Percentiles rank a stretch among this genome's conserved stretches.
Evolutionary conservation across 345 rosid species (phyloP).

Genomic region (Heritiera littoralis): DNA sequence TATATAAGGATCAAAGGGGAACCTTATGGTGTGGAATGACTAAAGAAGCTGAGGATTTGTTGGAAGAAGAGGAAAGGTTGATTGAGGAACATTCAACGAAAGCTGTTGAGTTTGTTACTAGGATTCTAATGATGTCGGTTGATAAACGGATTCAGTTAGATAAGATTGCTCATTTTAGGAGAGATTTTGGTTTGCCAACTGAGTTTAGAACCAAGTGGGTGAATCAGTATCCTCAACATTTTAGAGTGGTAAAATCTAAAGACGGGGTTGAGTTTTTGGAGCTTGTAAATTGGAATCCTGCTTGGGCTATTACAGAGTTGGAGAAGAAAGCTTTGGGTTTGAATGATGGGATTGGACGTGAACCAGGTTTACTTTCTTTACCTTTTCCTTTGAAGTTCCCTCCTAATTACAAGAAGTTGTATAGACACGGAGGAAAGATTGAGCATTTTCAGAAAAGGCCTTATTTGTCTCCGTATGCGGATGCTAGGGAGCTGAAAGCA

Average conservation of each 20-base stretch:
- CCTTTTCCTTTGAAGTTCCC: conserved; percentile 83
- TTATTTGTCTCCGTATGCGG: conserved; percentile 83
- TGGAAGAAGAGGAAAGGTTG: conserved; percentile 59
- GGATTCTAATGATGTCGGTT: conserved; percentile 77
- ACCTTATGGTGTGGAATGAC: conserved; percentile 87
- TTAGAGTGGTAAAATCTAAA: conserved; percentile 46
- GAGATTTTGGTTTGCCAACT: conserved; percentile 26
- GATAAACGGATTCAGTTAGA: conserved; percentile 62
- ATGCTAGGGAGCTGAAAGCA: conserved; percentile 63
- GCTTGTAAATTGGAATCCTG: conserved; percentile 76
- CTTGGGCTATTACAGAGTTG: conserved; percentile 80
- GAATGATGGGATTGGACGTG: conserved; percentile 39
- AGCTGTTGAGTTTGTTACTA: conserved; percentile 76
- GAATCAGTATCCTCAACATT: conserved; percentile 61
- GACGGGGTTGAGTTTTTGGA: conserved; percentile 62
- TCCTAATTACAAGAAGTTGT: conserved; percentile 66
- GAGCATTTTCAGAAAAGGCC: conserved; percentile 80
- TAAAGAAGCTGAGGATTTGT: conserved; percentile 31
- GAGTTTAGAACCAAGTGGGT: conserved; percentile 79
- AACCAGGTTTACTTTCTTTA: conserved; percentile 71
- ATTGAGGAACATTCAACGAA: conserved; percentile 62
- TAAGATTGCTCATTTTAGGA: too few species aligned
- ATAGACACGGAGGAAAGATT: conserved; percentile 70
- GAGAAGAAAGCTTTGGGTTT: conserved; percentile 61
- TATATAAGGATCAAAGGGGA: conserved; percentile 62